phyloP scores from a whole-genome alignment of 257 asterid genomes.

The Voacanga thouarsii region DNA sequence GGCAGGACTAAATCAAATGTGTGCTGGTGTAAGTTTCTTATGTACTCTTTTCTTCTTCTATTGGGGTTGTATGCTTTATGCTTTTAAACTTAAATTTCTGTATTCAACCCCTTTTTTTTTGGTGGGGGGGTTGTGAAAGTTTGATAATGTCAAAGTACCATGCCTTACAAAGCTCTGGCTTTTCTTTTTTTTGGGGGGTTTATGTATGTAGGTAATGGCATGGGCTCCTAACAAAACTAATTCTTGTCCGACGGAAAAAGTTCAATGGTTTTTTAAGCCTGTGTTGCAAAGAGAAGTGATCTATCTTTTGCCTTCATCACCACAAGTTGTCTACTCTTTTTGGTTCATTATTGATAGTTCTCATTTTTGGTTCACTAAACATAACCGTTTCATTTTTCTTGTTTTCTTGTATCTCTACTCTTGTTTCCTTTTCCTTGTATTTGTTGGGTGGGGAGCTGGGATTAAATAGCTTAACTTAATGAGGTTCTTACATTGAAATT shows the following conservation, averaged over 20 bases:
- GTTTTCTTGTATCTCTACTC: neutral
- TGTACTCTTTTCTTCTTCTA: constrained; percentile 1
- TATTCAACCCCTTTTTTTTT: too few relatives aligned
- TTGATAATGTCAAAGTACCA: neutral
- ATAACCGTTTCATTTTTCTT: too few relatives aligned
- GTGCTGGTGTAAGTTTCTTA: too few relatives aligned
- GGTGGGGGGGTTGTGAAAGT: too few relatives aligned
- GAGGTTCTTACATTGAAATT: neutral
- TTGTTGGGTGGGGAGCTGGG: neutral
- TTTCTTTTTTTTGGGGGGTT: neutral
- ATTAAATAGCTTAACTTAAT: neutral
- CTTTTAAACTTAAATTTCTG: neutral
- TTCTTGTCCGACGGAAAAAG: too few relatives aligned
- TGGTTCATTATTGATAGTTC: neutral
- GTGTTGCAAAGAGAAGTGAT: too few relatives aligned
- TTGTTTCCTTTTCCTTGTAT: constrained; percentile 2
- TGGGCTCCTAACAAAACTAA: too few relatives aligned
- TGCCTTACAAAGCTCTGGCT: neutral
- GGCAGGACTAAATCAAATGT: constrained; percentile 96
- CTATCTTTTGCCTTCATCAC: too few relatives aligned
- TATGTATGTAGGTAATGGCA: too few relatives aligned
- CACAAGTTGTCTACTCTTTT: neutral
- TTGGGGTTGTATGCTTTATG: constrained; percentile 10
- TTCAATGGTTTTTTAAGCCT: too few relatives aligned
- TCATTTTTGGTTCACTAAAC: too few relatives aligned